A percentile compares a stretch with the other conserved stretches of the same genome.
These are phyloP conservation scores for Beauveria sp. DNA, from an alignment of 2,329 filamentous ascomycete genomes.

Conservation along the genomic window DNA sequence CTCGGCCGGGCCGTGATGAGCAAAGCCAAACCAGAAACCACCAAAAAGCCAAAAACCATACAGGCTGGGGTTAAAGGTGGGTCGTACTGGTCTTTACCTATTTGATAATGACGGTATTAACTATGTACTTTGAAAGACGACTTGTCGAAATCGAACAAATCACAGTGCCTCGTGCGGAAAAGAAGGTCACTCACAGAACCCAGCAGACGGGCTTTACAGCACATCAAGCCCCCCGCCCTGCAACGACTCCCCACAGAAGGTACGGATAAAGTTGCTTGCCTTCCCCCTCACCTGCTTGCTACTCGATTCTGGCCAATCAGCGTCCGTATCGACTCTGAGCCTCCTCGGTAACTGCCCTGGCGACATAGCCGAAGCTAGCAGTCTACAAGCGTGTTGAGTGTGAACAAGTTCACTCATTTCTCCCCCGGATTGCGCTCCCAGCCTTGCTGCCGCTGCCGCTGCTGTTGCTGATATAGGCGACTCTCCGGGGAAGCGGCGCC, in stretches of 20 bases:
- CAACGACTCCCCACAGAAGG: not conserved
- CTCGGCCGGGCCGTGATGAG: constrained; percentile 21
- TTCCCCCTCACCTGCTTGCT: not conserved
- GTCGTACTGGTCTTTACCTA: not conserved
- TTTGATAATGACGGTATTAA: too few species aligned
- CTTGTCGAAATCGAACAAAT: too few species aligned
- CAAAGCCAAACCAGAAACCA: not conserved
- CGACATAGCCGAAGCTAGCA: constrained; percentile 1
- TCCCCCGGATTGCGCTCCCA: not conserved
- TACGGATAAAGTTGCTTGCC: not conserved
- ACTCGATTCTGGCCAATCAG: not conserved
- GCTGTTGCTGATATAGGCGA: not conserved
- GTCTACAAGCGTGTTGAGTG: too few species aligned
- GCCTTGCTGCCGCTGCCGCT: not conserved
- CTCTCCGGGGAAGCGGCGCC: not conserved
- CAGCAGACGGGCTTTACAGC: not conserved
- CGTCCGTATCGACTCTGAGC: not conserved
- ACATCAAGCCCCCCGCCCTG: not conserved
- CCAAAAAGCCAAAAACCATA: not conserved
- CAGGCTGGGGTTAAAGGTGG: not conserved
- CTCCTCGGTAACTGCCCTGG: constrained; percentile 8
- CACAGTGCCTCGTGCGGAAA: too few species aligned
- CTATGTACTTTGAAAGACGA: too few species aligned
- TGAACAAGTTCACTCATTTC: too few species aligned
- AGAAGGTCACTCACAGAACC: too few species aligned